Base-by-base conservation (phyloP, 2,329 filamentous ascomycete species). In the Penicillium sclerotiorum region DNA sequence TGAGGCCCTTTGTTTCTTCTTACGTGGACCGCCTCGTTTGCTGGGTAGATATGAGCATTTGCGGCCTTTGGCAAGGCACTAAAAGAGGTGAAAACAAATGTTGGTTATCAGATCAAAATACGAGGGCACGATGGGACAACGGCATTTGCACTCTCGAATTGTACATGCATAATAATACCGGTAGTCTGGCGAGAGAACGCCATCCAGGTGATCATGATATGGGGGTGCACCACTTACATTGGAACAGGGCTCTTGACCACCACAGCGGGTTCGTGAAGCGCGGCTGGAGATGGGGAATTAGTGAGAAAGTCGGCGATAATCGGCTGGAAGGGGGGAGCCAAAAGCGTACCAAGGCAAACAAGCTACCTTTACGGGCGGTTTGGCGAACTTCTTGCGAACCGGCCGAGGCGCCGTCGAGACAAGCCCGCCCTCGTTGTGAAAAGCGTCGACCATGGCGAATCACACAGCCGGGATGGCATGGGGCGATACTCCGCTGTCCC, bases 281-380 rank as follows among this genome's bases (percentile, higher is more conserved):
- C 73, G 71, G 58, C 73, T 75, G 51, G 47, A 33, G 36, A 32
- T 28, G 22, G 28, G 43, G 27, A n/a, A 30, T 55, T 49, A 49
- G 42, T 39, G 46, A 48, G 37, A 40, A 23, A 15, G 22, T 32
- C 39, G 47, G 28, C n/a, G 25, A 9, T 36, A n/a, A 43, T 32
- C 27, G 28, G 40, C 27, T 22, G 13, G 17, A n/a, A 27, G 18
- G 45, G 37, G 39, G 33, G 42, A 35, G 50, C 44, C 32, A 52
- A 50, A 48, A 41, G 25, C 27, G 64, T 62, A 74, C 72, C 72
- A 74, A 46, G 72, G 60, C 49, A 74, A 58, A 64, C 72, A 75
- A 36, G 72, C 72, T 60, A 74, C 70, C 59, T 75, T 75, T 27
- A 75, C 72, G 33, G 72, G 72, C 18, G 72, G 72, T 64, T 74